Evolutionary conservation across 164 flowering plant species (phyloP).

Genomic region (Aristolochia fimbriata): DNA sequence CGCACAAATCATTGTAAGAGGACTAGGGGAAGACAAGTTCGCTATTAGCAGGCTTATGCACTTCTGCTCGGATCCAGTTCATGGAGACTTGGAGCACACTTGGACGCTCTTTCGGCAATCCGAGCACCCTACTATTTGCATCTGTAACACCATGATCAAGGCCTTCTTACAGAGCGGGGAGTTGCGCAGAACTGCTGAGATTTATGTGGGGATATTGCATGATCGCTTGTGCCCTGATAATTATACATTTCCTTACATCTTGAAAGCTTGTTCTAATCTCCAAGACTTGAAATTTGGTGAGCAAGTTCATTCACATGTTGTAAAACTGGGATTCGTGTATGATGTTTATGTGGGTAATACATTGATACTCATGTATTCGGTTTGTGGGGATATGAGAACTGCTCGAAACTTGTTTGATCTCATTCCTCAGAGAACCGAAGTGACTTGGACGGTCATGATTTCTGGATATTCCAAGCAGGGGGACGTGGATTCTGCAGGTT

Average conservation of each 20-base stretch:
- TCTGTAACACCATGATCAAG: conserved; percentile 62
- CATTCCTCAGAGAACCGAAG: conserved; percentile 24
- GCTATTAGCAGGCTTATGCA: conserved; percentile 52
- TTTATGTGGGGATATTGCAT: conserved; percentile 25
- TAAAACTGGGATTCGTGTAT: conserved; percentile 33
- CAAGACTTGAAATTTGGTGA: conserved; percentile 21
- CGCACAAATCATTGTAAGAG: conserved; percentile 33
- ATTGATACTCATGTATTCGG: conserved; percentile 37
- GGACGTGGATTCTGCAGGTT: conserved; percentile 41
- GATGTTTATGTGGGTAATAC: conserved; percentile 43
- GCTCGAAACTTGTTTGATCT: conserved; percentile 40
- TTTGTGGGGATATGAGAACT: conserved; percentile 19
- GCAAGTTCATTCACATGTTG: conserved; percentile 29
- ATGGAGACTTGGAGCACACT: conserved; percentile 28
- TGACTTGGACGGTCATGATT: conserved; percentile 57
- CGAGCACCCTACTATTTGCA: conserved; percentile 40
- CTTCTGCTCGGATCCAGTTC: conserved; percentile 39
- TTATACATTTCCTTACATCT: conserved; percentile 50
- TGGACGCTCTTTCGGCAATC: conserved; percentile 29
- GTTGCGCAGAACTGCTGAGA: conserved; percentile 10
- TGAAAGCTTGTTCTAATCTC: conserved; percentile 41
- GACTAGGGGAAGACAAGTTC: conserved; percentile 33
- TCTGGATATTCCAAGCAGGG: conserved; percentile 43
- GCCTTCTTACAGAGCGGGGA: conserved; percentile 30
- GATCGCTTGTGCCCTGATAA: conserved; percentile 36